Conservation (phyloP, 192 early-diverging fungal genomes). For the Coemansia sp. region DNA sequence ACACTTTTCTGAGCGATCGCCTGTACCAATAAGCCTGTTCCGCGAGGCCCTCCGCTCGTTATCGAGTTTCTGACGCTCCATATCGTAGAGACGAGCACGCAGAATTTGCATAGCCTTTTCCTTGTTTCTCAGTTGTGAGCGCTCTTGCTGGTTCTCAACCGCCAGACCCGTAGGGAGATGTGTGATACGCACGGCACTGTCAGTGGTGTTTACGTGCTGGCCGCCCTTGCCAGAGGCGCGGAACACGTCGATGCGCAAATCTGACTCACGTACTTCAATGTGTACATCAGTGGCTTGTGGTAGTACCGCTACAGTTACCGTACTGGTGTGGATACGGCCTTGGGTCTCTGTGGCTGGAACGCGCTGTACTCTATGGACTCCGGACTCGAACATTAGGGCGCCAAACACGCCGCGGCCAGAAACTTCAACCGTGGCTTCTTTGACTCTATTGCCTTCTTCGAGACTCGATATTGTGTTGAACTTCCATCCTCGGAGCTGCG, state of each 20-base stretch:
- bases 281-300: constrained; percentile 75
- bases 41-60: constrained; percentile 62
- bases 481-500: constrained; percentile 65
- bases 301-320: constrained; percentile 77
- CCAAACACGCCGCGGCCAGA: constrained; percentile 75
- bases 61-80: constrained; percentile 63
- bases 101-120: constrained; percentile 86
- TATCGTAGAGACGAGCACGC: constrained; percentile 75
- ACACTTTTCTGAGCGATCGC: constrained; percentile 80
- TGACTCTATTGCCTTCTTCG: constrained; percentile 38
- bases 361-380: constrained; percentile 82
- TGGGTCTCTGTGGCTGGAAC: constrained; percentile 78
- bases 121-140: constrained; percentile 93
- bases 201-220: constrained; percentile 96
- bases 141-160: constrained; percentile 86
- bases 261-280: constrained; percentile 66
- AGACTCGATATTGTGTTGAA: constrained; percentile 59
- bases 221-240: constrained; percentile 84
- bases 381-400: constrained; percentile 76
- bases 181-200: constrained; percentile 90
- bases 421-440: constrained; percentile 69
- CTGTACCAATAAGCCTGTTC: constrained; percentile 68
- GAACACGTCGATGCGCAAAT: constrained; percentile 73
- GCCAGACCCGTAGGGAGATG: constrained; percentile 91
- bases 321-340: constrained; percentile 79